Evolutionary conservation across 1,284 basidiomycete species (phyloP).

Genomic region (Mycena sp.): DNA sequence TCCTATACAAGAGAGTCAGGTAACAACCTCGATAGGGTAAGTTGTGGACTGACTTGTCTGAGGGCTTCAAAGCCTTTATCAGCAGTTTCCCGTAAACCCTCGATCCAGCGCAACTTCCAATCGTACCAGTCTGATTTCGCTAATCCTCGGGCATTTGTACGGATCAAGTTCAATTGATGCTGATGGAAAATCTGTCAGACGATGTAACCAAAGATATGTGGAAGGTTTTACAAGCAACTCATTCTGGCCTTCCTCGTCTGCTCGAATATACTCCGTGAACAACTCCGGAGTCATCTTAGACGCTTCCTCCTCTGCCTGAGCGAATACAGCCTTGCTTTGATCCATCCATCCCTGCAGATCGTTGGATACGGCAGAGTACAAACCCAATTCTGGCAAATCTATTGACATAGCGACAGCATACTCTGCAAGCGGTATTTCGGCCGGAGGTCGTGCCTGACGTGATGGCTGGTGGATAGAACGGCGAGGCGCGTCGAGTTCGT

Average conservation of each 20-base stretch:
- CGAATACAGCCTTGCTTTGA: constrained; percentile 72
- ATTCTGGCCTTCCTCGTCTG: constrained; percentile 80
- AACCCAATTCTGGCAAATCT: constrained; percentile 76
- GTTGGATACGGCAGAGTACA: constrained; percentile 75
- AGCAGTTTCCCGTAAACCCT: constrained; percentile 76
- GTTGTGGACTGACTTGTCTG: constrained; percentile 60
- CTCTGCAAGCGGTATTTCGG: constrained; percentile 69
- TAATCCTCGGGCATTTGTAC: constrained; percentile 75
- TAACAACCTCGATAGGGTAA: constrained; percentile 29
- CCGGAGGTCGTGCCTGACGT: constrained; percentile 52
- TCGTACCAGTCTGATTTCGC: constrained; percentile 90
- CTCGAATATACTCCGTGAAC: constrained; percentile 81
- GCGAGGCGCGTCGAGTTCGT: constrained; percentile 77
- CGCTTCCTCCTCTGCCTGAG: constrained; percentile 77
- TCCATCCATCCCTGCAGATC: constrained; percentile 79
- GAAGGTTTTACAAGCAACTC: constrained; percentile 67
- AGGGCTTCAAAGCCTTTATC: constrained; percentile 73
- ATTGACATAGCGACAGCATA: constrained; percentile 77
- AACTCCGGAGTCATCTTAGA: constrained; percentile 79
- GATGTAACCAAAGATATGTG: background rate
- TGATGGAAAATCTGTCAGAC: constrained; percentile 35
- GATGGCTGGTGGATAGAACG: constrained; percentile 69
- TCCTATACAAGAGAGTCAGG: constrained; percentile 59
- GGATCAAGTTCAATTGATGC: constrained; percentile 84
- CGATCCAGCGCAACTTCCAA: constrained; percentile 84